Evolutionary conservation across 805 yeast species (phyloP).

Genomic region (Saccharomycopsis malanga): DNA sequence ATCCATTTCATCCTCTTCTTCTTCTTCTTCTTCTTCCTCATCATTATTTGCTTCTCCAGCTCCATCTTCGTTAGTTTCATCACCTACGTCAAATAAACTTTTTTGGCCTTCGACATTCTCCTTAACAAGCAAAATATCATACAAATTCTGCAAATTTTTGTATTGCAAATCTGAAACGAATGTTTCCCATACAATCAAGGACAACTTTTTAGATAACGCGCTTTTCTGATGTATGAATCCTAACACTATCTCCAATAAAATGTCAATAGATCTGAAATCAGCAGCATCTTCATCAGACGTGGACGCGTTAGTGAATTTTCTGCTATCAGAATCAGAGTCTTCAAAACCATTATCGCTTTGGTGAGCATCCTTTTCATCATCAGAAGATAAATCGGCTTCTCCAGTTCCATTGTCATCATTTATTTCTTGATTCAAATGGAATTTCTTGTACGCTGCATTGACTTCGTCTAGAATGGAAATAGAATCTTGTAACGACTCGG

Average conservation of each 20-base stretch:
- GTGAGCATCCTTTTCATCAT: conserved; percentile 3
- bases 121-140: conserved; percentile 52
- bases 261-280: conserved; percentile 13
- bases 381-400: conserved; percentile 27
- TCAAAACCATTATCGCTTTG: conserved; percentile 2
- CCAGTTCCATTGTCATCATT: conserved; percentile 32
- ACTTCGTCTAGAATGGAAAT: conserved; percentile 68
- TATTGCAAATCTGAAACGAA: conserved; percentile 40
- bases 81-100: conserved; percentile 61
- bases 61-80: conserved; percentile 41
- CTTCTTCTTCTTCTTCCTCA: conserved; percentile 32
- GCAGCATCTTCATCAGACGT: conserved; percentile 1
- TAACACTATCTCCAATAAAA: conserved; percentile 19
- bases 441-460: conserved; percentile 47
- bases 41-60: conserved; percentile 37
- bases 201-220: conserved; percentile 48
- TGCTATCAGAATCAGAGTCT: conserved; percentile 4
- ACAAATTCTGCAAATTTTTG: conserved; percentile 41
- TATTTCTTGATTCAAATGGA: conserved; percentile 32
- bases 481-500: conserved; percentile 48
- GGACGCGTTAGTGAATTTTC: neutral
- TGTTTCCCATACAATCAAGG: conserved; percentile 50
- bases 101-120: conserved; percentile 81
- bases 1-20: conserved; percentile 25
- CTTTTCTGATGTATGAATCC: conserved; percentile 31